Evolutionary conservation across 768 basidiomycete species (phyloP).

Genomic region (Lentinula boryana): DNA sequence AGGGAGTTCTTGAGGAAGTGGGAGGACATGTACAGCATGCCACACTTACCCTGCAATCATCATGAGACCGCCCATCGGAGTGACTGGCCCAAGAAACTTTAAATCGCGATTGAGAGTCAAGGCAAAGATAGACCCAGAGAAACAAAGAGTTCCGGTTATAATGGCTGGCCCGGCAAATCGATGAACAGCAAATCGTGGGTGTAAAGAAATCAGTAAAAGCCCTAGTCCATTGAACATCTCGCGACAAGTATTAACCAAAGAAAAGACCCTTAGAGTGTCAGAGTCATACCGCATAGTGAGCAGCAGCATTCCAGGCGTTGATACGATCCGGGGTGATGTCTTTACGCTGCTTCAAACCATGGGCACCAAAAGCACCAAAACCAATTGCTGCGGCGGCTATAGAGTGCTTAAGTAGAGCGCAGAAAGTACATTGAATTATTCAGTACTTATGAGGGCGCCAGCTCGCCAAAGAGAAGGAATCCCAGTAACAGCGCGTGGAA

Average conservation of each 20-base stretch:
- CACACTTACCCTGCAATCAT: slow-evolving; percentile 63
- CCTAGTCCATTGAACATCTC: slow-evolving; percentile 70
- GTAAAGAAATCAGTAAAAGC: slow-evolving; percentile 54
- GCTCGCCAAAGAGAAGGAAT: slow-evolving; percentile 32
- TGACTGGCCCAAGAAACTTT: slow-evolving; percentile 55
- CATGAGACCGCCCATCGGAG: slow-evolving; percentile 56
- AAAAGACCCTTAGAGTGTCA: not conserved
- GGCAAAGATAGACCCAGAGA: slow-evolving; percentile 58
- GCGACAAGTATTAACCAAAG: slow-evolving; percentile 7
- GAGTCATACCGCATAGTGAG: slow-evolving; percentile 49
- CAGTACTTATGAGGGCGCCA: slow-evolving; percentile 35
- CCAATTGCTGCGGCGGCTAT: not conserved
- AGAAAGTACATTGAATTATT: not conserved
- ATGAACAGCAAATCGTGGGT: slow-evolving; percentile 53
- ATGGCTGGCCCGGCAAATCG: slow-evolving; percentile 67
- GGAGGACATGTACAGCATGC: slow-evolving; percentile 1
- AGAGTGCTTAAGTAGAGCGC: not conserved
- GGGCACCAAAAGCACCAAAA: slow-evolving; percentile 55
- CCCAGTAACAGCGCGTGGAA: slow-evolving; percentile 13
- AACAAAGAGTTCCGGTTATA: slow-evolving; percentile 45
- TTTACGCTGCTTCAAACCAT: slow-evolving; percentile 44
- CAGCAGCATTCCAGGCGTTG: slow-evolving; percentile 56
- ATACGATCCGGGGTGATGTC: slow-evolving; percentile 47
- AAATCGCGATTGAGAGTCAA: slow-evolving; percentile 46
- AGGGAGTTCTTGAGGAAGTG: not conserved